phyloP scores from a whole-genome alignment of 2,329 filamentous ascomycete species.

The Ilyonectria sp. region DNA sequence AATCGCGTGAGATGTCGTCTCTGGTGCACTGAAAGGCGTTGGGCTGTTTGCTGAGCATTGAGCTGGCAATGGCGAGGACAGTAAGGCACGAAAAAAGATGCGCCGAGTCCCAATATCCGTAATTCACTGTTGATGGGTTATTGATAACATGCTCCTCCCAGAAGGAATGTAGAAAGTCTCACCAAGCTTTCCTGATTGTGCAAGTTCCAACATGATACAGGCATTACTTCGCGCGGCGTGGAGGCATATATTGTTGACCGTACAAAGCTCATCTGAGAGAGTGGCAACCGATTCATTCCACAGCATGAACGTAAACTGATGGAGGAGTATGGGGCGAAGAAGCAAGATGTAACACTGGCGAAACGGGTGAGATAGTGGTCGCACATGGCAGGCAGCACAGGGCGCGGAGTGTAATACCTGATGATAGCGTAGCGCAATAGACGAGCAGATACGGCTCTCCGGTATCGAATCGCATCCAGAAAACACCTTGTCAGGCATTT shows the following conservation, averaged over 20 bases:
- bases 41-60: not conserved
- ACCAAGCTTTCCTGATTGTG: not conserved
- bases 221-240: constrained; percentile 2
- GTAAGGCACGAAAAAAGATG: not conserved
- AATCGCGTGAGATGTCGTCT: not conserved
- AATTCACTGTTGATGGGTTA: not conserved
- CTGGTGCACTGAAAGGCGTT: not conserved
- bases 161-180: not conserved
- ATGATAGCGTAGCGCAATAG: constrained; percentile 1
- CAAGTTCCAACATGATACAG: not conserved
- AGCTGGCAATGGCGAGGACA: not conserved
- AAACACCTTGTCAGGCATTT: constrained; percentile 4
- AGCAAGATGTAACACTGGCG: constrained; percentile 1
- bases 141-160: not conserved
- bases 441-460: constrained; percentile 3
- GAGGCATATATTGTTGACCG: constrained; percentile 1
- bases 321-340: constrained; percentile 2
- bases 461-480: not conserved
- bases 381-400: too few relatives aligned
- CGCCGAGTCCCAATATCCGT: constrained; percentile 4
- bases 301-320: constrained; percentile 1
- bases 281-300: not conserved
- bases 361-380: not conserved
- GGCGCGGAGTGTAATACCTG: not conserved
- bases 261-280: not conserved